phyloP scores from a whole-genome alignment of 208 protist genomes.

The Acanthamoeba culbertsoni region DNA sequence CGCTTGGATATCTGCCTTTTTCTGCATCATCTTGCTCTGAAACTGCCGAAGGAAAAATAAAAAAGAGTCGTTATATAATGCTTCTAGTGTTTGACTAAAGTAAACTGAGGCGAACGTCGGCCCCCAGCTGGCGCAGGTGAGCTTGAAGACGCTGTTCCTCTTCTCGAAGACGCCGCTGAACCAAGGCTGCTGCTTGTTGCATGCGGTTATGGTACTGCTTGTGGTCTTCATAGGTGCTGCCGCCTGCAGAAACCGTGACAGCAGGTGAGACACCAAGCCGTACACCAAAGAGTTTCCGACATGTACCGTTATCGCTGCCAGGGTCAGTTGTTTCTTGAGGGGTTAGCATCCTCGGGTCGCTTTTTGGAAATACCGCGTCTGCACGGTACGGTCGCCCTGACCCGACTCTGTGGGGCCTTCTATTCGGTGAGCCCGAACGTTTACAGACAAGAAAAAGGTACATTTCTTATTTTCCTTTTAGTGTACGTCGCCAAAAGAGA shows the following conservation, averaged over 20 bases:
- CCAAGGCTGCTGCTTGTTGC: background rate
- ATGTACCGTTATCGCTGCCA: conserved; percentile 7
- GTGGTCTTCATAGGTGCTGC: background rate
- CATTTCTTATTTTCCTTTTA: no score
- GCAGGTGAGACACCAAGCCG: background rate
- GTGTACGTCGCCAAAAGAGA: no score
- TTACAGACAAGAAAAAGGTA: no score
- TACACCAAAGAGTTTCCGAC: no score
- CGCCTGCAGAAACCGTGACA: background rate
- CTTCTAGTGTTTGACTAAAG: background rate
- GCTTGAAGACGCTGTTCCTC: background rate
- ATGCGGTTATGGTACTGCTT: background rate
- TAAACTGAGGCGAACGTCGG: background rate
- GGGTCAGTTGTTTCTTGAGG: no score
- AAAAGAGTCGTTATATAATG: no score
- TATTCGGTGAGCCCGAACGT: no score
- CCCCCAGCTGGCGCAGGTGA: background rate
- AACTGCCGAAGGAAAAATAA: background rate
- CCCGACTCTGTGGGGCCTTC: no score
- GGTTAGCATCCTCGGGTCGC: no score
- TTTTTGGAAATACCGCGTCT: no score
- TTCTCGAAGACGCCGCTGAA: background rate
- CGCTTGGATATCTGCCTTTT: background rate
- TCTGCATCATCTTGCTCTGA: background rate
- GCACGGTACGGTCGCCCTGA: no score